Percentiles rank a stretch among this genome's conserved stretches.
Evolutionary conservation across 345 rosid species (phyloP).

Genomic region (Brassica nigra): DNA sequence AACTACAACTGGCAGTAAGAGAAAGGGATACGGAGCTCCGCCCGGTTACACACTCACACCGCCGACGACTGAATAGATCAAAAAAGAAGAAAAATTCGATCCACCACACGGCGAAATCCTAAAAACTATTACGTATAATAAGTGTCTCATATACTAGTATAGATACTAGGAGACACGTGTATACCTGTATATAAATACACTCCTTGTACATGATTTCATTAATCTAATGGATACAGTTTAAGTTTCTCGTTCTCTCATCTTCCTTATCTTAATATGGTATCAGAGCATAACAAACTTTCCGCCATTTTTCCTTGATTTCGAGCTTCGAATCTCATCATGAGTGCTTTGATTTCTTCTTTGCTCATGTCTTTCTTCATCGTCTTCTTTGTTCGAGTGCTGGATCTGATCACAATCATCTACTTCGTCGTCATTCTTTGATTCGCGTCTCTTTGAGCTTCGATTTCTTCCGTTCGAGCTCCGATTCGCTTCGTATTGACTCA

Average conservation of each 20-base stretch:
- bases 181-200: neutral
- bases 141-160: neutral
- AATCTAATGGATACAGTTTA: neutral
- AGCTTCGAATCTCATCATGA: neutral
- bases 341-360: neutral
- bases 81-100: no score
- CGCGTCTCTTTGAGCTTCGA: neutral
- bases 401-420: no score
- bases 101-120: no score
- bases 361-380: neutral
- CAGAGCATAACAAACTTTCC: neutral
- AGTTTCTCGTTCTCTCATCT: neutral
- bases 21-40: no score
- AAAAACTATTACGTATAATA: no score
- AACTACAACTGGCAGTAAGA: no score
- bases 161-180: no score
- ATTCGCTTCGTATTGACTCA: neutral
- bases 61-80: no score
- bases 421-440: neutral
- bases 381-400: neutral
- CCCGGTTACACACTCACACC: no score
- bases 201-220: neutral
- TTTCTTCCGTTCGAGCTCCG: neutral
- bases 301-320: neutral
- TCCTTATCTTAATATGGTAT: neutral